phyloP scores from a whole-genome alignment of 371 early-diverging fungal species.

The Capillidium rhysosporum region DNA sequence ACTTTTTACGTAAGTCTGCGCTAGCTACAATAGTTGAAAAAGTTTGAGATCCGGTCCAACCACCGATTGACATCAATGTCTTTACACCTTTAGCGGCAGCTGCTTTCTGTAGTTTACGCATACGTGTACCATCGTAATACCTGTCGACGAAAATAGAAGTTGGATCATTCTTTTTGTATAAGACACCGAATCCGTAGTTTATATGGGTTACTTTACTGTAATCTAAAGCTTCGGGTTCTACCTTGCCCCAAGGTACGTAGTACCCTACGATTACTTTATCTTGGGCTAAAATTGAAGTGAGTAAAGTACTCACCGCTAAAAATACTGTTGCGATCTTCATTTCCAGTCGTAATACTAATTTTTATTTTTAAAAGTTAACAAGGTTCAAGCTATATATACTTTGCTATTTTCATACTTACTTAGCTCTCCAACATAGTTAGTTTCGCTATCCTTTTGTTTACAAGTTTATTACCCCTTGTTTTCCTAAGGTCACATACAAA shows the following conservation, averaged over 20 bases:
- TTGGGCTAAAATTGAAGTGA: background rate
- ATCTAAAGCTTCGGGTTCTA: slow-evolving; percentile 18
- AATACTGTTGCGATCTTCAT: background rate
- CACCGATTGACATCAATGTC: slow-evolving; percentile 48
- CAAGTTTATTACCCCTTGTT: no score
- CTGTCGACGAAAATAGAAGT: slow-evolving; percentile 6
- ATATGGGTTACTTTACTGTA: slow-evolving; percentile 32
- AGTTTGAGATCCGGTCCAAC: slow-evolving; percentile 48
- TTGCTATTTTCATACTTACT: no score
- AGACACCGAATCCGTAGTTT: slow-evolving; percentile 28
- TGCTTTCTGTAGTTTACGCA: slow-evolving; percentile 19
- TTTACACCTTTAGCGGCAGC: slow-evolving; percentile 25
- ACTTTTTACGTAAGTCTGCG: slow-evolving; percentile 17
- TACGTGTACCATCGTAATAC: slow-evolving; percentile 13
- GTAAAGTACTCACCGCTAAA: background rate
- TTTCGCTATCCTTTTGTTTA: no score
- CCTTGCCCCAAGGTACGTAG: slow-evolving; percentile 34
- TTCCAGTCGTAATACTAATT: no score
- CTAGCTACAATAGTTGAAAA: slow-evolving; percentile 34
- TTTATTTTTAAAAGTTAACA: no score
- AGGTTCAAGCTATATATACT: no score
- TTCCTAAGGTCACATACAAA: no score
- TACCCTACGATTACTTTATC: slow-evolving; percentile 19
- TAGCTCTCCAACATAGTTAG: no score
- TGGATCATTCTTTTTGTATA: slow-evolving; percentile 11